Base-by-base conservation (phyloP, 768 basidiomycete species). In the Udeniomyces megalosporus region DNA sequence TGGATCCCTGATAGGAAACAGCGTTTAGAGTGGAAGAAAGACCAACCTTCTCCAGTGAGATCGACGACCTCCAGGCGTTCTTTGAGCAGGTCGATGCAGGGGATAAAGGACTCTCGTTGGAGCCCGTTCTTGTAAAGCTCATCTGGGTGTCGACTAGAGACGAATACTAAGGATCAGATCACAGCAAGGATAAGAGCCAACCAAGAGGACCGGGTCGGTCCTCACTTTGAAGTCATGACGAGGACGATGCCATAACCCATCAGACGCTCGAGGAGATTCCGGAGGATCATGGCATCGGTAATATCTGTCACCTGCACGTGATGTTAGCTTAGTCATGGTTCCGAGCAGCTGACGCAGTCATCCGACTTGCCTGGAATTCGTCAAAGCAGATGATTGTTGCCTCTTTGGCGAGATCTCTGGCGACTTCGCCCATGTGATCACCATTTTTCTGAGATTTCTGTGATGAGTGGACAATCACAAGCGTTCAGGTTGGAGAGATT, bases 91-190 rank as follows among this genome's bases (percentile, higher is more conserved):
- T 96, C 87, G 63, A 99, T 97, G 29, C 90, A 84, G 11, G 95
- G 95, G 50, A 96, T 71, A 75, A 99, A 99, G 69, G 89, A 92
- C 4, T 85, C 81, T 3, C 95, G 81, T 72, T 99, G 95, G 47
- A 99, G 95, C 0, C 95, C 95, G 67, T 97, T 97, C 80, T 93
- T 92, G 78, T 99, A 99, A 1, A 99, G 78, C 32, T 96, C 88
- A 69, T 96, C 86, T 2, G 95, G 95, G 71, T 95, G 90, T 63
- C 95, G 95, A 75, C 93, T 99, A 68, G 1, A 60, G 35, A 45
- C 35, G 29, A 29, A 5, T 17, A 45, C 35, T 17, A 53, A 44
- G n/a, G n/a, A n/a, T n/a, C 45, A 34, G 7, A 15, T 47, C 61
- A 46, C 14, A 4, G 15, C 20, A 26, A 61, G 28, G 14, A 17